Evolutionary conservation across 1,284 basidiomycete genomes (phyloP).

Genomic region (Ganoderma multipileum): DNA sequence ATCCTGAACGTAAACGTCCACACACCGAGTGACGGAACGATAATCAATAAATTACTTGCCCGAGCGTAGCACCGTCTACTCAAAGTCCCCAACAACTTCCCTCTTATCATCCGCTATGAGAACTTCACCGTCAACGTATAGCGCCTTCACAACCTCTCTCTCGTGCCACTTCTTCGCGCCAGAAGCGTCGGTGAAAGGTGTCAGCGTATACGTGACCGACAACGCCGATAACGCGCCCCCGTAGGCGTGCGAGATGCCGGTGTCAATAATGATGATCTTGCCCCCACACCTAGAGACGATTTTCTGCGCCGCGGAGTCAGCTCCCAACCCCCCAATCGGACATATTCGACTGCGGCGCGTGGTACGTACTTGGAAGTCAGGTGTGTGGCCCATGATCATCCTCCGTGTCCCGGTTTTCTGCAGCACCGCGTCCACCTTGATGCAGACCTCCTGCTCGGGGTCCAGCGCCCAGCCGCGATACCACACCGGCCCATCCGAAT

Average conservation of each 20-base stretch:
- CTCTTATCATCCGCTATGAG: conserved; percentile 58
- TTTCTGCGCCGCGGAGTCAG: conserved; percentile 46
- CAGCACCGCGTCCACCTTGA: conserved; percentile 72
- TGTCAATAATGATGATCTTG: conserved; percentile 92
- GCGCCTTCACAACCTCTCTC: conserved; percentile 78
- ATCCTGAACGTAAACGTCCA: conserved; percentile 8
- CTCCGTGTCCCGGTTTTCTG: conserved; percentile 78
- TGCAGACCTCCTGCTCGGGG: conserved; percentile 72
- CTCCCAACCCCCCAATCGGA: neutral
- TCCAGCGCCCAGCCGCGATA: conserved; percentile 89
- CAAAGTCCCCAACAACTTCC: conserved; percentile 57
- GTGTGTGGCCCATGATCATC: conserved; percentile 96
- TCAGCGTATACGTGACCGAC: conserved; percentile 82
- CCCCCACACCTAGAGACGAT: conserved; percentile 86
- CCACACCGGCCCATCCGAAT: conserved; percentile 84
- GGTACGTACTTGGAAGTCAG: conserved; percentile 73
- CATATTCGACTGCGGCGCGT: conserved; percentile 18
- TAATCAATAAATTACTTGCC: conserved; percentile 26
- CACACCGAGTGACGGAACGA: neutral
- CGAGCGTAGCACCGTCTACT: conserved; percentile 11
- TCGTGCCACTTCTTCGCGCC: conserved; percentile 68
- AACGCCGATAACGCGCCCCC: conserved; percentile 90
- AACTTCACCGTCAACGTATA: conserved; percentile 70
- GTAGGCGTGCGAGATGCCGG: conserved; percentile 92
- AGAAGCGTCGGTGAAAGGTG: conserved; percentile 46